Evolutionary conservation across 371 early-diverging fungal genomes (phyloP), one percentile per base, ranked within the genome.

Genomic region (Mucor saturninus): DNA sequence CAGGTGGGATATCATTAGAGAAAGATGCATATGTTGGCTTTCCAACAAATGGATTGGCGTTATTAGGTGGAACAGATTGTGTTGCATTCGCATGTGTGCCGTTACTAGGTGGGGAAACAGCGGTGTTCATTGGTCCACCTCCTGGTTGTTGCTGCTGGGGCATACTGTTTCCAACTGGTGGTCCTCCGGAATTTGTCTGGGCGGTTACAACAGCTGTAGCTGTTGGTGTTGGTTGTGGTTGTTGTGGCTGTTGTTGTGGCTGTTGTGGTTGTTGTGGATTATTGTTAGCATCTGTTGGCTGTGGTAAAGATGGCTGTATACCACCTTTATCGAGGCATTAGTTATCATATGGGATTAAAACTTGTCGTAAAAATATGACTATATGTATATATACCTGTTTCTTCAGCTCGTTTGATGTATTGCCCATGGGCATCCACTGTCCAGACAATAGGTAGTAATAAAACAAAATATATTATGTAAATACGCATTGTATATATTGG

Each of bases 11-110:
- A 59, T 75, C 68, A 26, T 72, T 72, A 5, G 68, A 72, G 14
- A 74, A 73, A 4, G 74, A 74, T 10, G 76, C 76, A 29, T 61
- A 72, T 1, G 73, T 76, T 7, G 76, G 78, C 53, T 78, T 78
- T 10, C 78, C 78, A 15, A 50, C 67, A 59, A 75, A 72, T 6
- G 76, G 73, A 58, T 74, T 77, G 32, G 56, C 65, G 45, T 74
- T 67, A 14, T 64, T 65, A 13, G 64, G 54, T 49, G 61, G 56
- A 3, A 55, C 61, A 21, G 74, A 67, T 46, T 73, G 70, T 4
- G 74, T 73, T 29, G 66, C 65, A 59, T 73, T 73, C 6, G 67
- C 54, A 37, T 67, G 69, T 14, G 69, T 69, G 5, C 66, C 56
- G 39, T 69, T 73, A 6, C 57, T 40, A 3, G 68, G 48, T 32